phyloP scores from a whole-genome alignment of 2,329 filamentous ascomycete species.

The Annulohypoxylon truncatum region DNA sequence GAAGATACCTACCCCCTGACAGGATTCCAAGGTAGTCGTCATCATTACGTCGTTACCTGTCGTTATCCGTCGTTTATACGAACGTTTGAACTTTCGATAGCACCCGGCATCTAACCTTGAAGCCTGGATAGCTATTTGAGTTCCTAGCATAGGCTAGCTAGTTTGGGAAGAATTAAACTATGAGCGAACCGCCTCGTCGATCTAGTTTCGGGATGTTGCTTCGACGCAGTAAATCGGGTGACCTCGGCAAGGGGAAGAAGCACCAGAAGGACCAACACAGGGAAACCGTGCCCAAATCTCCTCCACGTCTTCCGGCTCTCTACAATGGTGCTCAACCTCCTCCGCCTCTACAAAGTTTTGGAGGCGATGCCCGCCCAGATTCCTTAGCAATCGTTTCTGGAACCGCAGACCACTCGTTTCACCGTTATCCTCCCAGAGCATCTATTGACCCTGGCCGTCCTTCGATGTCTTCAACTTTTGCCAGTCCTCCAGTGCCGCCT shows the following conservation, averaged over 20 bases:
- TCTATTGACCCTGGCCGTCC: conserved; percentile 65
- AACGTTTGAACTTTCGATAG: conserved; percentile 16
- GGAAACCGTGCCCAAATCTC: conserved; percentile 65
- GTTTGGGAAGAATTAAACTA: conserved; percentile 38
- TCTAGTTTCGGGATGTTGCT: conserved; percentile 65
- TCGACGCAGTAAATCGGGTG: conserved; percentile 66
- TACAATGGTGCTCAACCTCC: conserved; percentile 54
- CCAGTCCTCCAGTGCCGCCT: conserved; percentile 71
- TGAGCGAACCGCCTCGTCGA: conserved; percentile 55
- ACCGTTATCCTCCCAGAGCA: conserved; percentile 55
- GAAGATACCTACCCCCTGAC: conserved; percentile 31
- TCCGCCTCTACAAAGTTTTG: conserved; percentile 51
- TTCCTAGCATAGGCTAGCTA: conserved; percentile 34
- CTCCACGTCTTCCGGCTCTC: conserved; percentile 67
- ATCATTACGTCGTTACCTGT: conserved; percentile 21
- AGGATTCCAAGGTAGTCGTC: conserved; percentile 4
- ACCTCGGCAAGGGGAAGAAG: conserved; percentile 63
- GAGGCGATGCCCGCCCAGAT: conserved; percentile 50
- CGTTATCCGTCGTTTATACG: conserved; percentile 3
- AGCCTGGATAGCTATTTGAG: conserved; percentile 27
- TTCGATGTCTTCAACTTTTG: conserved; percentile 56
- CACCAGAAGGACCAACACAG: conserved; percentile 65
- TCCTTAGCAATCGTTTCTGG: conserved; percentile 51
- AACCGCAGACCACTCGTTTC: conserved; percentile 50
- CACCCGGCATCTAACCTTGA: conserved; percentile 15